A percentile compares a stretch with the other conserved stretches of the same genome.
phyloP scores from a whole-genome alignment of 2,329 filamentous ascomycete genomes.

The Pestalotiopsis sp. region DNA sequence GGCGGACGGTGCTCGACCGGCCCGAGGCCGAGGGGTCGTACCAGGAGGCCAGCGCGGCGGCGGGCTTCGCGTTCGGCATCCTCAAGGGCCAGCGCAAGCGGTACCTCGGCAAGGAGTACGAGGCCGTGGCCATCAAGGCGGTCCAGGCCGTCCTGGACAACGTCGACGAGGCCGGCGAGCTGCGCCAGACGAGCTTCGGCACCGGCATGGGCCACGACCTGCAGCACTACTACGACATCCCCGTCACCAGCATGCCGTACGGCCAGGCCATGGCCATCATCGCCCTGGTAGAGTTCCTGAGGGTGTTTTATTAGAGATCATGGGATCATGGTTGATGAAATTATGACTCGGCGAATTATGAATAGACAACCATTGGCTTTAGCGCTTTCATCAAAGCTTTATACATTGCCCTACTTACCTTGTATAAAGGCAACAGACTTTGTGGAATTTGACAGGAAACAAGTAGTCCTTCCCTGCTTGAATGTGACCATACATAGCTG shows the following conservation, averaged over 20 bases:
- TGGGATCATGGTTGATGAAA: neutral
- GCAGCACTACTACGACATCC: slow-evolving; percentile 78
- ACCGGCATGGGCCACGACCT: slow-evolving; percentile 75
- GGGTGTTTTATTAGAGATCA: slow-evolving; percentile 49
- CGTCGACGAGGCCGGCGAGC: slow-evolving; percentile 69
- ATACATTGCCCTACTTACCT: too few relatives aligned
- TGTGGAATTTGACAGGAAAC: too few relatives aligned
- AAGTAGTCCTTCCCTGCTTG: too few relatives aligned
- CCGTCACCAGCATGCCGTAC: slow-evolving; percentile 80
- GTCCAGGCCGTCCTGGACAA: slow-evolving; percentile 68
- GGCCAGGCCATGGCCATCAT: slow-evolving; percentile 86
- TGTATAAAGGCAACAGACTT: too few relatives aligned
- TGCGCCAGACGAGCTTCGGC: slow-evolving; percentile 76
- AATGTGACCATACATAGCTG: too few relatives aligned
- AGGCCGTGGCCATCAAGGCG: slow-evolving; percentile 65
- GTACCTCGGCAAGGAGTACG: slow-evolving; percentile 67
- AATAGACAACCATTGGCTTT: neutral
- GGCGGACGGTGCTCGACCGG: slow-evolving; percentile 75
- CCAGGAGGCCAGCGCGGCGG: slow-evolving; percentile 75
- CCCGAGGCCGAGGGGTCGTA: slow-evolving; percentile 71
- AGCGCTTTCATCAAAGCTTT: too few relatives aligned
- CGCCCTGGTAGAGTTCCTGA: slow-evolving; percentile 74
- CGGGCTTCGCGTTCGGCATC: slow-evolving; percentile 80
- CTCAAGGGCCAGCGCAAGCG: slow-evolving; percentile 73
- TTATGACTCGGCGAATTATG: neutral